Evolutionary conservation across 805 yeast species (phyloP).

Genomic region (Candida palmyrensis): DNA sequence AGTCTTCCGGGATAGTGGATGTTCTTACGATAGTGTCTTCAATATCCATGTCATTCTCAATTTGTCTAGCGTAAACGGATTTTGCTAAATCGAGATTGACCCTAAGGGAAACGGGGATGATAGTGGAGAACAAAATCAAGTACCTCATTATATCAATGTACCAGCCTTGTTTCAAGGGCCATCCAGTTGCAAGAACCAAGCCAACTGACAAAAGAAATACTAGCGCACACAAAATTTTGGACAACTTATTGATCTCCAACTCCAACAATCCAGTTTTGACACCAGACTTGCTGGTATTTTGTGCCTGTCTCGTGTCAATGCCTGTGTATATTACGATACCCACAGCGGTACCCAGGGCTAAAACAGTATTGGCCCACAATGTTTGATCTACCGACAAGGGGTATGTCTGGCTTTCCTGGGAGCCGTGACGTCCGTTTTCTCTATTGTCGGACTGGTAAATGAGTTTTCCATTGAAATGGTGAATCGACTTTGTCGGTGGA

Average conservation of each 20-base stretch:
- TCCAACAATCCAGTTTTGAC: constrained; percentile 89
- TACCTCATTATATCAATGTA: constrained; percentile 88
- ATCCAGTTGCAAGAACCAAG: constrained; percentile 78
- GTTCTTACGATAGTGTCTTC: constrained; percentile 91
- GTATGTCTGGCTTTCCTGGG: constrained; percentile 37
- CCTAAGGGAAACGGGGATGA: constrained; percentile 91
- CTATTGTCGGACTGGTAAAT: constrained; percentile 28
- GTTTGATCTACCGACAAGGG: constrained; percentile 87
- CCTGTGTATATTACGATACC: constrained; percentile 93
- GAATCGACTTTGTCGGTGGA: constrained; percentile 83
- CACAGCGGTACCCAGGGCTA: constrained; percentile 88
- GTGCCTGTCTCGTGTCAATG: constrained; percentile 84
- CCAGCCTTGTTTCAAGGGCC: constrained; percentile 60
- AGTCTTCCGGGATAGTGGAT: constrained; percentile 95
- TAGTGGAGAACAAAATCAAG: constrained; percentile 86
- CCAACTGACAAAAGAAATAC: constrained; percentile 75
- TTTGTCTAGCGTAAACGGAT: constrained; percentile 92
- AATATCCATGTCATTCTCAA: constrained; percentile 79
- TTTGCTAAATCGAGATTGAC: constrained; percentile 95
- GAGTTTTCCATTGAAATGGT: constrained; percentile 72
- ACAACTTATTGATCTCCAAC: constrained; percentile 80
- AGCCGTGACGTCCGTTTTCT: constrained; percentile 14
- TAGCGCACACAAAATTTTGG: constrained; percentile 82
- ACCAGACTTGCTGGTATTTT: constrained; percentile 85
- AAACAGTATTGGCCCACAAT: constrained; percentile 95